Conservation (phyloP, 2,329 filamentous ascomycete species). For the Neofusicoccum kwambonambiense region DNA sequence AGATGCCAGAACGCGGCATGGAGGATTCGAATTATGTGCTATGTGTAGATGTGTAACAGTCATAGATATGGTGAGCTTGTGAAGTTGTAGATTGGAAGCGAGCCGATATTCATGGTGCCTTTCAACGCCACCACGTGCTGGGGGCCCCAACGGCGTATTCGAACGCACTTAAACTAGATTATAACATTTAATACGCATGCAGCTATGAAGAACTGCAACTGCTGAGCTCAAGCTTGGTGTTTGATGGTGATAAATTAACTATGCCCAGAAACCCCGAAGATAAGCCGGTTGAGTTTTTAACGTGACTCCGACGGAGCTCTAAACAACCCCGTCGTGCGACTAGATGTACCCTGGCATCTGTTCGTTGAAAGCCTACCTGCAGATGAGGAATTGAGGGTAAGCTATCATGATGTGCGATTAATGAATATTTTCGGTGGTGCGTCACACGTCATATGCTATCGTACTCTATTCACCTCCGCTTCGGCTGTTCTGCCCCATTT, state of each 20-base stretch:
- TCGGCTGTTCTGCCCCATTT: not conserved
- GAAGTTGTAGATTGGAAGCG: too few species aligned
- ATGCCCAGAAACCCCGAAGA: not conserved
- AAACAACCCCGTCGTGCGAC: not conserved
- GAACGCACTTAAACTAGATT: too few species aligned
- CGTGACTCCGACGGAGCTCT: not conserved
- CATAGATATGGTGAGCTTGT: not conserved
- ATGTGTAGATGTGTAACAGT: not conserved
- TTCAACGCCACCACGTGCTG: too few species aligned
- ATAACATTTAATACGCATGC: too few species aligned
- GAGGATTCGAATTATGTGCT: not conserved
- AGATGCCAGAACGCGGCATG: not conserved
- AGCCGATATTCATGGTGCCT: too few species aligned
- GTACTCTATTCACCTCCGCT: not conserved
- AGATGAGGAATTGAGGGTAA: not conserved
- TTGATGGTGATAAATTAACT: too few species aligned
- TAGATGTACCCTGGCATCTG: not conserved
- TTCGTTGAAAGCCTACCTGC: not conserved
- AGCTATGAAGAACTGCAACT: too few species aligned
- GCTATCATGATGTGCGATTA: not conserved
- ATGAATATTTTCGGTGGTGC: not conserved
- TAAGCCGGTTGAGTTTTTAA: not conserved
- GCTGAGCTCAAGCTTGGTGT: too few species aligned
- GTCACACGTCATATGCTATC: not conserved
- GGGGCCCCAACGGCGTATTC: too few species aligned